Evolutionary conservation across 2,329 filamentous ascomycete genomes (phyloP).

Genomic region (Colletotrichum eleusines): DNA sequence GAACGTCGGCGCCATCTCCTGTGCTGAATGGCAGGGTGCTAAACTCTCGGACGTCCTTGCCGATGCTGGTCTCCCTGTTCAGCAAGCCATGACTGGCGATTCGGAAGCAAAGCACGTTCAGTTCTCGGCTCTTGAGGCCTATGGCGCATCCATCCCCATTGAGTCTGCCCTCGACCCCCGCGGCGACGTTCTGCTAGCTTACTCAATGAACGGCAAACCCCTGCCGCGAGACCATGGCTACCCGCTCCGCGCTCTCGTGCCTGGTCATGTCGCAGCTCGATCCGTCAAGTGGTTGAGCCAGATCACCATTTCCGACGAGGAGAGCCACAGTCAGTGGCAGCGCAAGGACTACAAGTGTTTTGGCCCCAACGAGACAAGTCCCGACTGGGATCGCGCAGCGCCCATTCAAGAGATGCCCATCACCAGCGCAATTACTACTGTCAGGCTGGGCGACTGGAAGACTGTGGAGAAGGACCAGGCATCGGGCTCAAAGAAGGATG

Average conservation of each 20-base stretch:
- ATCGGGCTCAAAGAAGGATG: not conserved
- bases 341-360: constrained; percentile 77
- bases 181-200: constrained; percentile 75
- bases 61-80: constrained; percentile 65
- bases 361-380: constrained; percentile 70
- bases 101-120: constrained; percentile 64
- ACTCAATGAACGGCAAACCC: constrained; percentile 74
- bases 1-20: constrained; percentile 70
- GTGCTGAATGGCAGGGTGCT: constrained; percentile 70
- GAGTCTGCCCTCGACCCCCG: constrained; percentile 68
- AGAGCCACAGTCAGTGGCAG: constrained; percentile 75
- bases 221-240: constrained; percentile 76
- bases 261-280: constrained; percentile 74
- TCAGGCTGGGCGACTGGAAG: constrained; percentile 57
- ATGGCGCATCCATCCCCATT: constrained; percentile 72
- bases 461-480: not conserved
- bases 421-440: constrained; percentile 72
- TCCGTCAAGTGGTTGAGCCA: constrained; percentile 78
- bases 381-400: constrained; percentile 72
- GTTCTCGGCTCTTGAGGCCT: constrained; percentile 70
- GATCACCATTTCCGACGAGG: constrained; percentile 74
- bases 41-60: constrained; percentile 66
- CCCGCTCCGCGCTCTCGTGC: constrained; percentile 71
- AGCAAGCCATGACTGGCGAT: constrained; percentile 51
- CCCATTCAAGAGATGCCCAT: constrained; percentile 78